phyloP scores from a whole-genome alignment of 495 filamentous ascomycete genomes.

The Neurospora africana region DNA sequence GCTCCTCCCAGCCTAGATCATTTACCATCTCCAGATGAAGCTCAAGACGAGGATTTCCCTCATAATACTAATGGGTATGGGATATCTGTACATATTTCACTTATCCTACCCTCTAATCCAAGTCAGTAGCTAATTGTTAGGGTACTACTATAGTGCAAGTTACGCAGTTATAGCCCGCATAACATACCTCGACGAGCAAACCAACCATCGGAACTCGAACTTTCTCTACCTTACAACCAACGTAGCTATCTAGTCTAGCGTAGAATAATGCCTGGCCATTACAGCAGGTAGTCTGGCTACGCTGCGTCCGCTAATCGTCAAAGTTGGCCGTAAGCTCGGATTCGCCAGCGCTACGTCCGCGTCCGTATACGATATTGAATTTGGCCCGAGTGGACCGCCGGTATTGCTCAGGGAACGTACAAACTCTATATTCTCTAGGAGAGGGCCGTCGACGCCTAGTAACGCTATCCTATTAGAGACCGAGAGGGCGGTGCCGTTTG shows the following conservation, averaged over 20 bases:
- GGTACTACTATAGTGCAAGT: conserved; percentile 15
- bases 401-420: background rate
- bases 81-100: conserved; percentile 9
- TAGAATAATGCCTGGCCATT: conserved; percentile 23
- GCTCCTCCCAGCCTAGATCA: conserved; percentile 23
- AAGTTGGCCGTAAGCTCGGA: background rate
- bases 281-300: conserved; percentile 22
- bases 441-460: background rate
- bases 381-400: background rate
- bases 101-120: background rate
- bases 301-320: conserved; percentile 17
- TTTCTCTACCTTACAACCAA: conserved; percentile 19
- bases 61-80: conserved; percentile 12
- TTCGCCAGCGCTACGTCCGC: background rate
- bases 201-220: conserved; percentile 5
- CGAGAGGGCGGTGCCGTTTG: background rate
- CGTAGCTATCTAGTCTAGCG: conserved; percentile 24
- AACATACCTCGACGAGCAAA: conserved; percentile 8
- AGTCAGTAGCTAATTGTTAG: background rate
- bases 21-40: conserved; percentile 19
- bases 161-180: conserved; percentile 18
- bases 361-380: background rate
- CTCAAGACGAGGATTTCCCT: conserved; percentile 10
- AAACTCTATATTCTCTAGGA: background rate
- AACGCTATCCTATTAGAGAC: background rate